Conservation (phyloP, 1,139 yeast species). For the Kodamaea ohmeri region DNA sequence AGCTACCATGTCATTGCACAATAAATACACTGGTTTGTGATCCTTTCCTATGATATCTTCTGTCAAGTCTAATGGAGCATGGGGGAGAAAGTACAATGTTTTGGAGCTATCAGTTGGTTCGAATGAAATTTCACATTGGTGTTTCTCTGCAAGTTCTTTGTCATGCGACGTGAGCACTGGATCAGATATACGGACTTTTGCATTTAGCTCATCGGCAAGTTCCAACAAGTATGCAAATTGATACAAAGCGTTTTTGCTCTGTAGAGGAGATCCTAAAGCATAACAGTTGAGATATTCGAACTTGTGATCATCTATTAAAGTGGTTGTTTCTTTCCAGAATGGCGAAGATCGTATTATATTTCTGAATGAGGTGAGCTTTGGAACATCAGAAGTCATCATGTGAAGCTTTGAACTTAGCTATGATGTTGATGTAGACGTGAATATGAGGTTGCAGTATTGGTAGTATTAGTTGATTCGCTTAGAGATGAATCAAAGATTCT, state of each 20-base stretch:
- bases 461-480: too few relatives aligned
- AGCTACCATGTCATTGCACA: slow-evolving; percentile 49
- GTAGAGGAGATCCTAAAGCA: slow-evolving; percentile 69
- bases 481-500: too few relatives aligned
- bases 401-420: too few relatives aligned
- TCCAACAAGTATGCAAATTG: slow-evolving; percentile 58
- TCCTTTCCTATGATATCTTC: slow-evolving; percentile 34
- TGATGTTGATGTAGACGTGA: too few relatives aligned
- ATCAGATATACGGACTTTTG: slow-evolving; percentile 53
- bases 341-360: slow-evolving; percentile 20
- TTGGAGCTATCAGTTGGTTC: slow-evolving; percentile 15
- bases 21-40: slow-evolving; percentile 32
- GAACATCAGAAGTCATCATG: not conserved
- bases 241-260: slow-evolving; percentile 55
- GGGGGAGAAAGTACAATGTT: slow-evolving; percentile 62
- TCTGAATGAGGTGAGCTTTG: slow-evolving; percentile 9
- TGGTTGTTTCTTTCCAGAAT: slow-evolving; percentile 23
- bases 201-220: slow-evolving; percentile 25
- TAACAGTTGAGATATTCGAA: slow-evolving; percentile 53
- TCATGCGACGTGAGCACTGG: slow-evolving; percentile 59
- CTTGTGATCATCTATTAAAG: slow-evolving; percentile 13
- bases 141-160: slow-evolving; percentile 17
- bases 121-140: slow-evolving; percentile 24
- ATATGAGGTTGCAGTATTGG: too few relatives aligned
- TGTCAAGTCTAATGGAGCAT: slow-evolving; percentile 65